Conservation (phyloP, 495 filamentous ascomycete species). For the Lepraria neglecta region DNA sequence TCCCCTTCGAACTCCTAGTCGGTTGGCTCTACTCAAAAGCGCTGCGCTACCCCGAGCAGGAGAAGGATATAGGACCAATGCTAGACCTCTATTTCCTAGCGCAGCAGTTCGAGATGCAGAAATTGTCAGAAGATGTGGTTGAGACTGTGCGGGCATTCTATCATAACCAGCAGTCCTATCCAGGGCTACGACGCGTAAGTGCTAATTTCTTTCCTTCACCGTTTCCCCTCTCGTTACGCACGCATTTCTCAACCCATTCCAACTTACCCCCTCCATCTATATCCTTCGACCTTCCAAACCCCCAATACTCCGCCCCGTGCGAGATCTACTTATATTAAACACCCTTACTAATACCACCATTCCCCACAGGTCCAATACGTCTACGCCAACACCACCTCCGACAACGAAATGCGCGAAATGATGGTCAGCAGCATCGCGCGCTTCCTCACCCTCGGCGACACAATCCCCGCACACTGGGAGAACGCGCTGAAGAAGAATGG, state of each 20-base stretch:
- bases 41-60: constrained; percentile 35
- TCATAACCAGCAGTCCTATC: constrained; percentile 40
- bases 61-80: constrained; percentile 37
- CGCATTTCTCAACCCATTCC: too few relatives aligned
- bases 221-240: too few relatives aligned
- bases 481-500: constrained; percentile 45
- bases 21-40: constrained; percentile 43
- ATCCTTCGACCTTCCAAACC: too few relatives aligned
- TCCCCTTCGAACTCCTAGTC: constrained; percentile 42
- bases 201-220: too few relatives aligned
- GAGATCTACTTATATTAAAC: too few relatives aligned
- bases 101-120: constrained; percentile 37
- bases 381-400: constrained; percentile 42
- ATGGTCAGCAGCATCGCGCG: constrained; percentile 40
- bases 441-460: constrained; percentile 35
- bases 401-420: constrained; percentile 43
- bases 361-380: constrained; percentile 35
- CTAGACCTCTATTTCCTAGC: constrained; percentile 45
- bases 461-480: constrained; percentile 44
- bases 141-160: constrained; percentile 40
- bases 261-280: too few relatives aligned
- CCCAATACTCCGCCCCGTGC: too few relatives aligned
- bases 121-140: constrained; percentile 36
- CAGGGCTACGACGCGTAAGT: constrained; percentile 40
- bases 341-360: too few relatives aligned